Evolutionary conservation across 371 early-diverging fungal genomes (phyloP).

Genomic region (Actinomucor elegans): DNA sequence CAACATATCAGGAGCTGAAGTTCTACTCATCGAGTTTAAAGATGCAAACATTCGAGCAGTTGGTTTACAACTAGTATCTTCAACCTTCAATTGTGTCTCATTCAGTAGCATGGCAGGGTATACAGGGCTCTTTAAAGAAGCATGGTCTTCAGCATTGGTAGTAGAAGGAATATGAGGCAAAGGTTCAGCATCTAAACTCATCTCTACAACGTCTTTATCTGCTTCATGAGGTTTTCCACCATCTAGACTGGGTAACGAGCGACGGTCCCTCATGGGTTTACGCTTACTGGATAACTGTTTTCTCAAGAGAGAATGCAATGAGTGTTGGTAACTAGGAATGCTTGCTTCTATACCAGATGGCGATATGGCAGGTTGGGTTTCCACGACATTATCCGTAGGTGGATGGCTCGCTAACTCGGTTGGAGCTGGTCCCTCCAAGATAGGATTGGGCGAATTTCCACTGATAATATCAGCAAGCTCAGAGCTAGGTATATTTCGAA

Average conservation of each 20-base stretch:
- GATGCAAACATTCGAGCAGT: too few species aligned
- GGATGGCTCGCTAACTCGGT: conserved; percentile 7
- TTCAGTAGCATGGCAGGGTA: conserved; percentile 38
- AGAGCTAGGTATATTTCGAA: conserved; percentile 34
- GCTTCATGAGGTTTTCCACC: conserved; percentile 15
- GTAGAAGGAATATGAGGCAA: background rate
- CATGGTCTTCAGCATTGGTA: background rate
- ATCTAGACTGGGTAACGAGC: conserved; percentile 11
- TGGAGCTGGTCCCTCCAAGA: conserved; percentile 24
- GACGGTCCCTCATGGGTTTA: conserved; percentile 14
- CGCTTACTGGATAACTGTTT: conserved; percentile 29
- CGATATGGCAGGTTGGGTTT: background rate
- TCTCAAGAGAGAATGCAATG: conserved; percentile 31
- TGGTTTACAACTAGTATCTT: too few species aligned
- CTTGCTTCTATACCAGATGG: conserved; percentile 5
- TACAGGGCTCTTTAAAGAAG: conserved; percentile 14
- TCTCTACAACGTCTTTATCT: conserved; percentile 43
- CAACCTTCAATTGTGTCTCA: background rate
- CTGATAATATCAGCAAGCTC: conserved; percentile 35
- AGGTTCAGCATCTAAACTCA: conserved; percentile 26
- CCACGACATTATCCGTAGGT: background rate
- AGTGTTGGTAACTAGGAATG: conserved; percentile 32
- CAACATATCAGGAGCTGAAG: conserved; percentile 6
- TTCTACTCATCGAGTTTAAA: background rate
- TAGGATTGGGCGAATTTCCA: conserved; percentile 32